Evolutionary conservation across 345 rosid species (phyloP), one percentile per base, ranked within the genome.

Genomic region (Dimocarpus longan): DNA sequence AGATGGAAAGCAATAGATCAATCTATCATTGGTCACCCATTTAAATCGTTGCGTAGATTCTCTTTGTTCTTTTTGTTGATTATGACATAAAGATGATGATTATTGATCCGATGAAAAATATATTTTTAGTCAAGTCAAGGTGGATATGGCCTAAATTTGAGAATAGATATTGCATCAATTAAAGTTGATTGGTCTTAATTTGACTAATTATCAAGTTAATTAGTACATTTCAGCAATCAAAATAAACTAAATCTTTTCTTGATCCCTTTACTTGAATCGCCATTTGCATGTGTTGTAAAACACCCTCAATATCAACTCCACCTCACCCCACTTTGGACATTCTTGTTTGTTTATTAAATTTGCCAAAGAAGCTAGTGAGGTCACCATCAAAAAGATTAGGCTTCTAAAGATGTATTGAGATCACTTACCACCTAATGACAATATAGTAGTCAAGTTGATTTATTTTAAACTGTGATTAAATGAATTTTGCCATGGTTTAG

Each of bases 381-480:
- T 65, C 68, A 65, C 40, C 68, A 65, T 32, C n/a, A 19, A 60
- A 60, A 32, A 65, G 68, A 65, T 65, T 32, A 65, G 68, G 40
- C 42, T 65, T 65, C 15, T 1, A 65, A 65, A 32, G 11, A 60
- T 21, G 65, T 8, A 19, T 28, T 65, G 6, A 32, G 40, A 22
- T 26, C 42, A 65, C 28, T 22, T 24, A 21, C 32, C 66, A 21
- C 59, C 3, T 60, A 65, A 65, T 65, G 5, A 65, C 18, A 32
- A 1, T 11, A 65, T 32, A 26, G 21, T 65, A 15, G 6, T 9
- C 42, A 65, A 64, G 18, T 64, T 59, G 21, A 19, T 59, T n/a
- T 59, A 59, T 59, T n/a, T 59, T 21, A n/a, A 18, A 26, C 40
- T 64, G 11, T 64, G 18, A 64, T 26, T 64, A 64, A 11, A 22